Evolutionary conservation across 2,329 filamentous ascomycete genomes (phyloP), one percentile per base, ranked within the genome.

Genomic region (Trichoderma sp.): DNA sequence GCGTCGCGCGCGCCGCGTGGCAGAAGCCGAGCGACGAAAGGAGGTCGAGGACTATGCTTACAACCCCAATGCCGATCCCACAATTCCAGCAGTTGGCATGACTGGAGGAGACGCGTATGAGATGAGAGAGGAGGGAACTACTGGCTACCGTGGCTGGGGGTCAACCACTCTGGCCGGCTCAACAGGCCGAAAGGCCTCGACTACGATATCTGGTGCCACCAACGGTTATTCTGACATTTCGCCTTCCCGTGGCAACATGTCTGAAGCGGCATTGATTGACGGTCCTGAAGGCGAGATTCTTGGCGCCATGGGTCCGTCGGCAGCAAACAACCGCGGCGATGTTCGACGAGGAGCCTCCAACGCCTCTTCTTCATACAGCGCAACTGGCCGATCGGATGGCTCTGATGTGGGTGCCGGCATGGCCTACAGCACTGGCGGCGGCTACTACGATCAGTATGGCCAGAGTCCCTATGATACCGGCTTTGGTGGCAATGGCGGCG

Each of bases 31-130:
- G 74, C 88, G 95, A 60, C 88, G 94, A 71, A 97, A 97, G 81
- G 95, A 99, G 80, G 93, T 97, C 12, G 94, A 98, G 78, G 95
- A 98, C 76, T 98, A 98, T 77, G 90, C 92, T 35, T 98, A 94
- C 83, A 98, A 98, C 78, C 95, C 95, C n/a, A 98, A 98, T 80
- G 90, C 93, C 69, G 94, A 97, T 76, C 93, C 94, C 0, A 93
- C 91, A 1, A 84, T 97, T 13, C 86, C 81, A 7, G 81, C 81
- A 12, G 77, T 86, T 13, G 83, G 80, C 13, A 76, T 78, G 45
- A 76, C 76, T 6, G 87, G 86, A 61, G 87, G 86, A 64, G 85
- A 85, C 64, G 81, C 85, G 50, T 89, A 89, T 73, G 89, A 94
- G 77, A 93, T 94, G 90, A 86, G 88, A 68, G 92, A 97, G 75